Conservation (phyloP, 2,329 filamentous ascomycete genomes). For the Xylaria sp. region DNA sequence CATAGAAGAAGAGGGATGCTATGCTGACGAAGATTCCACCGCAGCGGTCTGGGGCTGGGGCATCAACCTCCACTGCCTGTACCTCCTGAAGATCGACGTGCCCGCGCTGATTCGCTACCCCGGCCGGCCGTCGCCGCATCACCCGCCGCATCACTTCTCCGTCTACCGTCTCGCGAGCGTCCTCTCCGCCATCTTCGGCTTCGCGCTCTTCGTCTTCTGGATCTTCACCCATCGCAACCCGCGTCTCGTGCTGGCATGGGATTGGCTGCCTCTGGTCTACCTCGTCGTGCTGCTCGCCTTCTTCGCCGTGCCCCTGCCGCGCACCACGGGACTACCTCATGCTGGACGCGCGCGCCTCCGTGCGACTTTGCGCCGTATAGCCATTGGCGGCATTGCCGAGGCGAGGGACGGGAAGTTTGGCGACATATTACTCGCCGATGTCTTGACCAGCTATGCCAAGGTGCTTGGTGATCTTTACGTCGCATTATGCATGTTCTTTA, state of each 20-base stretch:
- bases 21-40: constrained; percentile 27
- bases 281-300: constrained; percentile 77
- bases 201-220: constrained; percentile 88
- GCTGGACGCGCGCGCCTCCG: constrained; percentile 81
- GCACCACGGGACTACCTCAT: constrained; percentile 70
- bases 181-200: constrained; percentile 75
- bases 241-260: constrained; percentile 77
- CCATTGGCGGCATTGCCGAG: constrained; percentile 86
- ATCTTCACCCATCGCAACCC: constrained; percentile 76
- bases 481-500: constrained; percentile 90
- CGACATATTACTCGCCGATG: constrained; percentile 92
- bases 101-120: constrained; percentile 89
- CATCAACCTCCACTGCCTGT: constrained; percentile 88
- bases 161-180: constrained; percentile 86
- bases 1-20: constrained; percentile 19
- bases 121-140: constrained; percentile 73
- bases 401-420: constrained; percentile 92
- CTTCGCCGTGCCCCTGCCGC: constrained; percentile 75
- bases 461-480: constrained; percentile 91
- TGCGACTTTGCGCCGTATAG: constrained; percentile 78
- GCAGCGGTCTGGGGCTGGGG: constrained; percentile 95
- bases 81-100: constrained; percentile 84
- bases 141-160: constrained; percentile 80
- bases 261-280: constrained; percentile 87
- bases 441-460: constrained; percentile 93